phyloP scores from a whole-genome alignment of 768 basidiomycete genomes.

The Lactarius pseudohatsudake region DNA sequence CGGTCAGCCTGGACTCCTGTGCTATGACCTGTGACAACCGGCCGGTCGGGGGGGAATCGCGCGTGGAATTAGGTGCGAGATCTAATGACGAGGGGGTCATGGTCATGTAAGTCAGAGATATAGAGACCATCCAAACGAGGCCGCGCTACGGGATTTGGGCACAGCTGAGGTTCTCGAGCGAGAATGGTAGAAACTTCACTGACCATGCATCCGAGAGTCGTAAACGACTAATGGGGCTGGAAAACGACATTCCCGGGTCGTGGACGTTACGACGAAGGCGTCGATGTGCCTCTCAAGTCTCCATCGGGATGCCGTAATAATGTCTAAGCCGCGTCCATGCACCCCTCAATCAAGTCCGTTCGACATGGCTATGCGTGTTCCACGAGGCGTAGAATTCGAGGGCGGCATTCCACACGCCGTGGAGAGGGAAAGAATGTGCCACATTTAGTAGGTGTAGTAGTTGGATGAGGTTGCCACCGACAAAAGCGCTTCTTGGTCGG shows the following conservation, averaged over 20 bases:
- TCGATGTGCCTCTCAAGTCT: slow-evolving; percentile 17
- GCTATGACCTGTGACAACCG: background rate
- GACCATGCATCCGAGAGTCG: background rate
- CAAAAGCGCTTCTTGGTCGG: slow-evolving; percentile 4
- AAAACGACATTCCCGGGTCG: background rate
- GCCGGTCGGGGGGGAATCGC: slow-evolving; percentile 10
- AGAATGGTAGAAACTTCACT: background rate
- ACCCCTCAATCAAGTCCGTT: slow-evolving; percentile 6
- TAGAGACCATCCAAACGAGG: background rate
- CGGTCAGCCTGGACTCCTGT: background rate
- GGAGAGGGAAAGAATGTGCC: slow-evolving; percentile 13
- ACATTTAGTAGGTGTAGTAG: slow-evolving; percentile 23
- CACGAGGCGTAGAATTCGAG: slow-evolving; percentile 1
- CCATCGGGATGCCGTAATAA: slow-evolving; percentile 13
- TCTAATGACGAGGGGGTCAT: background rate
- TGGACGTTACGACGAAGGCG: background rate
- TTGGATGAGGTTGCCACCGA: slow-evolving; percentile 14
- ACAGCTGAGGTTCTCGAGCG: background rate
- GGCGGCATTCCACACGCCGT: background rate
- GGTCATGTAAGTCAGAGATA: slow-evolving; percentile 15
- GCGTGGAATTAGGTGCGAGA: slow-evolving; percentile 1
- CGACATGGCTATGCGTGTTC: slow-evolving; percentile 5
- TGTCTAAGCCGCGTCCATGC: background rate
- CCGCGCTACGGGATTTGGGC: background rate
- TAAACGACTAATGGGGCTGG: background rate